Conservation (phyloP, 1,139 yeast genomes). For the Diutina neorugosa region DNA sequence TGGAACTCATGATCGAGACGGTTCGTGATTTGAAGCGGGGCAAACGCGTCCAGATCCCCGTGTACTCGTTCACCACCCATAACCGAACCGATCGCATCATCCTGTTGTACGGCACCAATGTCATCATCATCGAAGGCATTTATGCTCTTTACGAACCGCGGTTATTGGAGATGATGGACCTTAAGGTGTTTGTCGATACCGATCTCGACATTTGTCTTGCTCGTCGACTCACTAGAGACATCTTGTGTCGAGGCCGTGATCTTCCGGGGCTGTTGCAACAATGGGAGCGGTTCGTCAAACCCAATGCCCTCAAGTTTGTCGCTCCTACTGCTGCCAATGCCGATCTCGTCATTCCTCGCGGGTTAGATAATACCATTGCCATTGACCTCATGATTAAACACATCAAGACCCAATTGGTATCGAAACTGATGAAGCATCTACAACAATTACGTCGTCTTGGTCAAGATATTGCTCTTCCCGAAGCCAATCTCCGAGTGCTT, state of each 20-base stretch:
- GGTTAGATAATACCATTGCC: constrained; percentile 73
- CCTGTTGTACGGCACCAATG: constrained; percentile 90
- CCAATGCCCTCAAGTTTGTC: constrained; percentile 70
- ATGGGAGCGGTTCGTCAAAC: constrained; percentile 87
- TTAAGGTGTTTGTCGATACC: constrained; percentile 85
- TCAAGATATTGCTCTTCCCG: constrained; percentile 17
- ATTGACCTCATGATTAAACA: constrained; percentile 70
- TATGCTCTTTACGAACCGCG: constrained; percentile 70
- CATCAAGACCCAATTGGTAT: constrained; percentile 56
- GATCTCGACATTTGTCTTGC: constrained; percentile 88
- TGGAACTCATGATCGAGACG: constrained; percentile 56
- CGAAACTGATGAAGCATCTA: constrained; percentile 58
- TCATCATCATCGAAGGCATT: constrained; percentile 83
- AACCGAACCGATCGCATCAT: constrained; percentile 55
- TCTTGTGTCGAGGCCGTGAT: constrained; percentile 76
- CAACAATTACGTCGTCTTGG: constrained; percentile 47
- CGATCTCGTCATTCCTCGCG: constrained; percentile 80
- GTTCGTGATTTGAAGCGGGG: constrained; percentile 52
- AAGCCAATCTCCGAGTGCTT: constrained; percentile 24
- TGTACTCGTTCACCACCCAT: constrained; percentile 73
- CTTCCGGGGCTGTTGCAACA: constrained; percentile 71
- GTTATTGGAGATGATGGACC: constrained; percentile 64
- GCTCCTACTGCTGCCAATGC: constrained; percentile 74
- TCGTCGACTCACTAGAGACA: constrained; percentile 77
- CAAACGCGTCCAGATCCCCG: constrained; percentile 60